Conservation (phyloP, 176 grass and related monocot genomes). For the Tillandsia leiboldiana region DNA sequence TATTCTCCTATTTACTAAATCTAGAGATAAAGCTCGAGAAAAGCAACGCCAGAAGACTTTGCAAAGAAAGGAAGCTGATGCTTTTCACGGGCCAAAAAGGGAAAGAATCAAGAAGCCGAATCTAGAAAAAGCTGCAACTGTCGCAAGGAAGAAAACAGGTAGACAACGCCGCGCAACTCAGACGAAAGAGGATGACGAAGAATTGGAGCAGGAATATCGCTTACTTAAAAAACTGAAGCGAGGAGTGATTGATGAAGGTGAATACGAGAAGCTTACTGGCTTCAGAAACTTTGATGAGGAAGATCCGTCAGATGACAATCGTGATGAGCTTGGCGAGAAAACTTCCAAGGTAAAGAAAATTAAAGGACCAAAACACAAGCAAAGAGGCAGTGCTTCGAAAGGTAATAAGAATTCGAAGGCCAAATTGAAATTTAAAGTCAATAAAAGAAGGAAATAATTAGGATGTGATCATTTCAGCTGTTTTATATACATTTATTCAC, state of each 20-base stretch:
- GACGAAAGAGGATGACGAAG: conserved; percentile 86
- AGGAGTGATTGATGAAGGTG: conserved; percentile 60
- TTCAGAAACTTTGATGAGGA: conserved; percentile 41
- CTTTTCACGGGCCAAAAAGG: conserved; percentile 32
- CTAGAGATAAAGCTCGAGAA: conserved; percentile 75
- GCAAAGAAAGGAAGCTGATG: conserved; percentile 62
- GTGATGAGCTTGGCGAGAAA: conserved; percentile 6
- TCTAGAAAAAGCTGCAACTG: conserved; percentile 24
- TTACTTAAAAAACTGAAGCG: conserved; percentile 84
- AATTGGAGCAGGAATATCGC: conserved; percentile 63
- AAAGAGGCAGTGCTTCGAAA: conserved; percentile 21
- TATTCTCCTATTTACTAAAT: not conserved
- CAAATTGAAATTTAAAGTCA: not conserved
- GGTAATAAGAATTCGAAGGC: not conserved
- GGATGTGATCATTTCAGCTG: too few species aligned
- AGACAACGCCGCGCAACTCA: conserved; percentile 57
- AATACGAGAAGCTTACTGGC: conserved; percentile 75
- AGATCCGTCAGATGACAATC: conserved; percentile 18
- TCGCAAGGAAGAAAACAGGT: conserved; percentile 71
- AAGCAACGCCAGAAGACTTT: conserved; percentile 65
- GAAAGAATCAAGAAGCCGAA: conserved; percentile 34
- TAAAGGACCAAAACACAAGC: conserved; percentile 40
- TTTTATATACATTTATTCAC: too few species aligned
- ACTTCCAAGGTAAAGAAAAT: conserved; percentile 26
- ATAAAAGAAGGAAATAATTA: not conserved